A percentile compares a stretch with the other conserved stretches of the same genome.
phyloP scores from a whole-genome alignment of 139 green algal species.

The Diplosphaera chodatii region DNA sequence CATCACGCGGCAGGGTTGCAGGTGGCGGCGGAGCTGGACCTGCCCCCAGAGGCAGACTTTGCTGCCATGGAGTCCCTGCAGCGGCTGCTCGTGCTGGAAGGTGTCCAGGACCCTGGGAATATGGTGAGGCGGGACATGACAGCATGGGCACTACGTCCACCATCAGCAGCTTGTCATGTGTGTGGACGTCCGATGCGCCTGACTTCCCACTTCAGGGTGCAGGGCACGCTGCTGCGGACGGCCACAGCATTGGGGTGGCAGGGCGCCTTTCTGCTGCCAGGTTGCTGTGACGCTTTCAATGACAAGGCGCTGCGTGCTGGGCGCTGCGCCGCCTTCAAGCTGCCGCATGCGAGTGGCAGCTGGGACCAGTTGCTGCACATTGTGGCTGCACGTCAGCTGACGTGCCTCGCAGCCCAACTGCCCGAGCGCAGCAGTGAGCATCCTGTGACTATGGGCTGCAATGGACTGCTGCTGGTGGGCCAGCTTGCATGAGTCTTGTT shows the following conservation, averaged over 20 bases:
- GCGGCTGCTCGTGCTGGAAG: slow-evolving; percentile 65
- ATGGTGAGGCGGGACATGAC: slow-evolving; percentile 11
- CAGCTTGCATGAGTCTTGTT: no score
- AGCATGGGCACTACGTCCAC: no score
- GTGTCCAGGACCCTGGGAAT: slow-evolving; percentile 53
- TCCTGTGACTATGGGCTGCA: no score
- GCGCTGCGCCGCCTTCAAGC: slow-evolving; percentile 37
- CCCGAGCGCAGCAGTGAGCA: no score
- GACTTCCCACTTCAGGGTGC: no score
- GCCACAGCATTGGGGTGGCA: slow-evolving; percentile 74
- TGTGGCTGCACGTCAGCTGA: slow-evolving; percentile 13
- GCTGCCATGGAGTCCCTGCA: slow-evolving; percentile 4
- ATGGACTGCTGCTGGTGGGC: no score
- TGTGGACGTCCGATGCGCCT: no score
- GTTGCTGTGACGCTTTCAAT: slow-evolving; percentile 73
- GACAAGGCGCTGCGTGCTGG: slow-evolving; percentile 53
- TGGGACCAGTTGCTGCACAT: slow-evolving; percentile 26
- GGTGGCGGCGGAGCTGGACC: slow-evolving; percentile 35
- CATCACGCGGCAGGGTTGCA: slow-evolving; percentile 24
- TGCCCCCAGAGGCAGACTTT: slow-evolving; percentile 28
- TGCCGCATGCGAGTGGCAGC: slow-evolving; percentile 24
- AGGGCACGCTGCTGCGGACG: slow-evolving; percentile 64
- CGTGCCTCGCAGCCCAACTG: slow-evolving; percentile 46
- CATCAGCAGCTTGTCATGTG: no score
- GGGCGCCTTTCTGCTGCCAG: slow-evolving; percentile 59